Conservation (phyloP, 176 grass and related monocot species). For the Bolboschoenus planiculmis region DNA sequence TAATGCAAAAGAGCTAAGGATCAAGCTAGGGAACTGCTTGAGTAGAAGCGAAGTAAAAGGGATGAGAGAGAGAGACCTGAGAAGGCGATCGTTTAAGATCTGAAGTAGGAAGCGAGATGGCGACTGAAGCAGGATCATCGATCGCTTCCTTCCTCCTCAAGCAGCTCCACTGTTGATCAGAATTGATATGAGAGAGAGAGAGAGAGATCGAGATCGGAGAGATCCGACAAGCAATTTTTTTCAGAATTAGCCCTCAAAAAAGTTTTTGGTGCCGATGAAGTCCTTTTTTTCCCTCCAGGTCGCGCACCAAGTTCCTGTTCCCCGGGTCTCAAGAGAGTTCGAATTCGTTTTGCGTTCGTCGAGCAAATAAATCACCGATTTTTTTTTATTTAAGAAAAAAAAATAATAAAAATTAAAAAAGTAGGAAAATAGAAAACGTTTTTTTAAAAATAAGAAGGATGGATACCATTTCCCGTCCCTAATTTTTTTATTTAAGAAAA, state of each 20-base stretch:
- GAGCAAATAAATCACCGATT: too few species aligned
- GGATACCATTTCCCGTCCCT: too few species aligned
- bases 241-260: neutral
- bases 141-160: slow-evolving; percentile 15
- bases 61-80: slow-evolving; percentile 37
- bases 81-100: slow-evolving; percentile 86
- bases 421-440: too few species aligned
- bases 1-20: neutral
- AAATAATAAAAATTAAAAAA: too few species aligned
- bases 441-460: too few species aligned
- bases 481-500: too few species aligned
- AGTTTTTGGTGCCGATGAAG: neutral
- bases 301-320: too few species aligned
- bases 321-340: too few species aligned
- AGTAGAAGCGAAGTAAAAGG: slow-evolving; percentile 11
- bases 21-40: neutral
- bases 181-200: neutral
- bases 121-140: slow-evolving; percentile 94
- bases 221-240: neutral
- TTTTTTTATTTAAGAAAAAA: too few species aligned
- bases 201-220: slow-evolving; percentile 10
- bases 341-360: too few species aligned
- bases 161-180: slow-evolving; percentile 3
- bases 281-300: too few species aligned
- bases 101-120: slow-evolving; percentile 92